A percentile compares a stretch with the other conserved stretches of the same genome.
Evolutionary conservation across 2,329 filamentous ascomycete species (phyloP).

Genomic region (Penicillium janthinellum): DNA sequence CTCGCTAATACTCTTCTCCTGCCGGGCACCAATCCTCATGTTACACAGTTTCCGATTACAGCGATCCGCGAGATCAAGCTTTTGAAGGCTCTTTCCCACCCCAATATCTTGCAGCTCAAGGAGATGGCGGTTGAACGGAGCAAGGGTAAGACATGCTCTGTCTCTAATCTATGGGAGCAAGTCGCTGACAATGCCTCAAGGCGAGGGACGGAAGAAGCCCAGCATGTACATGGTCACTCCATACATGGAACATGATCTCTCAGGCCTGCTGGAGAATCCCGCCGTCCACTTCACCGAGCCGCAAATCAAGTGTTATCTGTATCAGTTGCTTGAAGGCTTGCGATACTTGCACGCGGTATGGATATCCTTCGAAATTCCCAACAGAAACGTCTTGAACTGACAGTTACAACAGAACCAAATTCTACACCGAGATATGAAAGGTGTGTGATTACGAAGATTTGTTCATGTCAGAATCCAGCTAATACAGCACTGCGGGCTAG

Average conservation of each 20-base stretch:
- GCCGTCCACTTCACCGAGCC: slow-evolving; percentile 81
- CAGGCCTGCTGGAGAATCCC: slow-evolving; percentile 92
- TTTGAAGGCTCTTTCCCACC: slow-evolving; percentile 89
- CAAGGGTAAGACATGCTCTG: slow-evolving; percentile 52
- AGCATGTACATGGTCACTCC: slow-evolving; percentile 99
- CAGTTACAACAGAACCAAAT: slow-evolving; percentile 63
- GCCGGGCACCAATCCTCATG: not conserved
- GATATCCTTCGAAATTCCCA: slow-evolving; percentile 16
- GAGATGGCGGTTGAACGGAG: slow-evolving; percentile 93
- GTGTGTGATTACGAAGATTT: slow-evolving; percentile 25
- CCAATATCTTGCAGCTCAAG: slow-evolving; percentile 81
- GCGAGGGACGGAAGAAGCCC: slow-evolving; percentile 72
- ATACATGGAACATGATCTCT: slow-evolving; percentile 99
- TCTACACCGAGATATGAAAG: slow-evolving; percentile 95
- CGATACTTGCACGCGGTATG: slow-evolving; percentile 79
- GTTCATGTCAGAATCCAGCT: not conserved
- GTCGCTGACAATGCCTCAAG: slow-evolving; percentile 48
- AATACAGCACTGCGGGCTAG: slow-evolving; percentile 40
- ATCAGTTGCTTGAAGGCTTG: slow-evolving; percentile 87
- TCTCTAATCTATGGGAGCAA: not conserved
- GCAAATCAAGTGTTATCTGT: slow-evolving; percentile 97
- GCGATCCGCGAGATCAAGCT: slow-evolving; percentile 97
- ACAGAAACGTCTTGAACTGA: slow-evolving; percentile 1
- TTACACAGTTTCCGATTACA: slow-evolving; percentile 83
- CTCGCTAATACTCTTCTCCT: not conserved